Evolutionary conservation across 78 protist species (phyloP).

Genomic region (Dictyostelium intermedium): DNA sequence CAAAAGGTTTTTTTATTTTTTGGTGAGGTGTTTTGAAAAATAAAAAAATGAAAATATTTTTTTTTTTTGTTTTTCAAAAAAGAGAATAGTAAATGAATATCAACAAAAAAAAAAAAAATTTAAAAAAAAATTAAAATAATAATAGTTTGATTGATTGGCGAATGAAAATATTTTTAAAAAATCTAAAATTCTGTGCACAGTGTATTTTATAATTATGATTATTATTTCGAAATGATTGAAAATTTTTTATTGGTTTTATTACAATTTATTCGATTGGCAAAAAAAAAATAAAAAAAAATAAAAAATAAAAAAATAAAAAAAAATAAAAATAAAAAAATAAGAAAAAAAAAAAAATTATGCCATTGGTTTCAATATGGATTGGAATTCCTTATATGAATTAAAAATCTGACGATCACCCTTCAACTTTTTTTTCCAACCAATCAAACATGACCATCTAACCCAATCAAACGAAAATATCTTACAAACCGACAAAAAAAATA

Average conservation of each 20-base stretch:
- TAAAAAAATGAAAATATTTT: background rate
- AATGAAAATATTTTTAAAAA: background rate
- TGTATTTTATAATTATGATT: background rate
- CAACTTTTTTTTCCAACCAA: background rate
- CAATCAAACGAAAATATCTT: background rate
- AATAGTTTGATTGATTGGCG: background rate
- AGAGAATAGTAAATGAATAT: background rate
- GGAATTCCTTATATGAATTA: background rate
- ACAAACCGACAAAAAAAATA: slow-evolving; percentile 10
- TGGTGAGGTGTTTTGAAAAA: background rate
- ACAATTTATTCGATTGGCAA: background rate
- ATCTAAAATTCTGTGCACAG: background rate
- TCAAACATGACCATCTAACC: background rate
- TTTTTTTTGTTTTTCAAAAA: background rate
- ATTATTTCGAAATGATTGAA: background rate
- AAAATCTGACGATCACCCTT: background rate
- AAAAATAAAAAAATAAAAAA: too few species aligned
- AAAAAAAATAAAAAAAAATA: background rate
- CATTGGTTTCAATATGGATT: background rate
- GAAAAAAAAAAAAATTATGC: background rate
- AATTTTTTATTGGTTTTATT: background rate
- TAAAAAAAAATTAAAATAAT: background rate
- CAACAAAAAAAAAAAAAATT: background rate
- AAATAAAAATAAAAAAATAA: background rate
- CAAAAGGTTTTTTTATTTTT: background rate